Conservation (phyloP, 352 stramenopile genomes). For the Phytophthora syringae region DNA sequence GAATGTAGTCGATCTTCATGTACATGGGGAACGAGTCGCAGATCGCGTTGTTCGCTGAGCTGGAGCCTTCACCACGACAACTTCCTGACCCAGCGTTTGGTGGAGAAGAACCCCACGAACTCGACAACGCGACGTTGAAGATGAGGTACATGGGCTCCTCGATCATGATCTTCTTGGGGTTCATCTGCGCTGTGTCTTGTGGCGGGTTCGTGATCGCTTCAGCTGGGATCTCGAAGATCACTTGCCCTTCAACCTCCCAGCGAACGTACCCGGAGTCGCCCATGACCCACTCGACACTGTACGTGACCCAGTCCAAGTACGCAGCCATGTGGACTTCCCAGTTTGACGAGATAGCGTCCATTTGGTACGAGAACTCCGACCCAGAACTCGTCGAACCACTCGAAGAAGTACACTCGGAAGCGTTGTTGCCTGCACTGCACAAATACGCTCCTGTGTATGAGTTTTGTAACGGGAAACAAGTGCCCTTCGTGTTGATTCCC, state of each 20-base stretch:
- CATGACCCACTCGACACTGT: conserved; percentile 77
- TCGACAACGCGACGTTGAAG: conserved; percentile 94
- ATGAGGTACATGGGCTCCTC: conserved; percentile 95
- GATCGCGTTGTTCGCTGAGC: conserved; percentile 45
- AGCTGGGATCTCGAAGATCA: conserved; percentile 89
- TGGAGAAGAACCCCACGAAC: conserved; percentile 74
- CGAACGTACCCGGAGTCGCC: conserved; percentile 61
- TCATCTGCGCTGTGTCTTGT: conserved; percentile 57
- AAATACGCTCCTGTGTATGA: conserved; percentile 64
- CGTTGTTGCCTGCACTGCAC: conserved; percentile 61
- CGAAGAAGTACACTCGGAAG: conserved; percentile 31
- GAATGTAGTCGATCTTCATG: conserved; percentile 83
- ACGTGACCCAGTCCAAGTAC: conserved; percentile 84
- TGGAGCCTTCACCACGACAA: conserved; percentile 47
- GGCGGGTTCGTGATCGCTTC: conserved; percentile 55
- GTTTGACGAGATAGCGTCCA: conserved; percentile 94
- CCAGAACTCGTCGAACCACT: conserved; percentile 25
- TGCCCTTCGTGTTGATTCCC: conserved; percentile 72
- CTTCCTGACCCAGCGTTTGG: conserved; percentile 56
- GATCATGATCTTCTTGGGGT: conserved; percentile 91
- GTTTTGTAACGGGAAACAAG: conserved; percentile 68
- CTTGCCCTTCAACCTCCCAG: conserved; percentile 81
- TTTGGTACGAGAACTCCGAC: conserved; percentile 75
- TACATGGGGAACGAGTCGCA: conserved; percentile 73
- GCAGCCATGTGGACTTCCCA: conserved; percentile 81